Evolutionary conservation across 2,329 filamentous ascomycete genomes (phyloP).

Genomic region (Fusarium camptoceras): DNA sequence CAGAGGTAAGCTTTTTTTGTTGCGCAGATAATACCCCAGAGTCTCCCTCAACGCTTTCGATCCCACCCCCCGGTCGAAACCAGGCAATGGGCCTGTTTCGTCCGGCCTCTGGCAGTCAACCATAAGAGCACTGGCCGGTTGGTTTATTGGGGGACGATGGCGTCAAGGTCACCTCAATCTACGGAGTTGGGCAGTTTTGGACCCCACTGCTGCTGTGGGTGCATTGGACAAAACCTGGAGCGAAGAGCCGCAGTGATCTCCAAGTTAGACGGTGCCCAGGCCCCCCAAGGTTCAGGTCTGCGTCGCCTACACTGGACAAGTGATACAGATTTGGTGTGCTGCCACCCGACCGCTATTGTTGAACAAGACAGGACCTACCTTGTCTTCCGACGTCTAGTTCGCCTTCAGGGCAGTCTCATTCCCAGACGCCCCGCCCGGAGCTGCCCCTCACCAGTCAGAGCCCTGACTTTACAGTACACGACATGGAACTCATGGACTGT

Average conservation of each 20-base stretch:
- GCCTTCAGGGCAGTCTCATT: conserved; percentile 8
- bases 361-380: background rate
- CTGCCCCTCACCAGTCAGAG: conserved; percentile 34
- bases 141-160: conserved; percentile 24
- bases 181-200: conserved; percentile 19
- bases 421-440: background rate
- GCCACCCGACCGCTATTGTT: conserved; percentile 12
- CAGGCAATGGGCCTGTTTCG: conserved; percentile 3
- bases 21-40: conserved; percentile 16
- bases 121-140: conserved; percentile 4
- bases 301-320: background rate
- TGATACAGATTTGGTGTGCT: background rate
- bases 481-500: conserved; percentile 8
- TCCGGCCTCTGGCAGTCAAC: background rate
- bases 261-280: conserved; percentile 4
- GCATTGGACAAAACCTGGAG: background rate
- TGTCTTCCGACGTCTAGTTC: background rate
- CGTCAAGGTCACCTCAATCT: conserved; percentile 25
- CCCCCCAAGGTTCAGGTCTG: background rate
- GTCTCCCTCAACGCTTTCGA: conserved; percentile 4
- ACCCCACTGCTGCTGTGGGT: conserved; percentile 28
- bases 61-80: background rate
- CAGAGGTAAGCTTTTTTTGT: conserved; percentile 28
- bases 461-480: conserved; percentile 11
- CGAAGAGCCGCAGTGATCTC: background rate